Percentiles rank a stretch among this genome's conserved stretches.
Conservation (phyloP, 2,329 filamentous ascomycete genomes). For the Apiospora sp. region DNA sequence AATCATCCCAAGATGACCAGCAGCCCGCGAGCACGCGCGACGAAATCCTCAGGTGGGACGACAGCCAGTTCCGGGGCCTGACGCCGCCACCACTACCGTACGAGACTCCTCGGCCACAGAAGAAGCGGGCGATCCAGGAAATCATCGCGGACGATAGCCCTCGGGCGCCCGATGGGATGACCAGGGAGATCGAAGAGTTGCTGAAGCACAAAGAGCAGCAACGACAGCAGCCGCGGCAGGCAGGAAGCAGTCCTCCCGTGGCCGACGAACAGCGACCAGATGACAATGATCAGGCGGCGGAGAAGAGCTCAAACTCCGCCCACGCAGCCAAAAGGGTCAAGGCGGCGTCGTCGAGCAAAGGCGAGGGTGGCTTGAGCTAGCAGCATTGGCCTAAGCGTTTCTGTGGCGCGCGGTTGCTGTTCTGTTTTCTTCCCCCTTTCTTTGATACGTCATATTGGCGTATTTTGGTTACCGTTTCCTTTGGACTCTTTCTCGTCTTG, state of each 20-base stretch:
- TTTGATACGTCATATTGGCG: background rate
- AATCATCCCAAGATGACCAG: conserved; percentile 20
- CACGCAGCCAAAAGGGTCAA: conserved; percentile 14
- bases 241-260: background rate
- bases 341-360: background rate
- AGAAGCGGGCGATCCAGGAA: conserved; percentile 34
- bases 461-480: background rate
- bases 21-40: conserved; percentile 8
- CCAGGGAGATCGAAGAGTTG: conserved; percentile 40
- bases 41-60: conserved; percentile 28
- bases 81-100: conserved; percentile 32
- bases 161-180: conserved; percentile 40
- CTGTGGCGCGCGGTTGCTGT: background rate
- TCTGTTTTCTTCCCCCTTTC: background rate
- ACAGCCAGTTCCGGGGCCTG: conserved; percentile 33
- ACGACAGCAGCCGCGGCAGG: background rate
- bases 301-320: background rate
- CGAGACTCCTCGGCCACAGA: conserved; percentile 34
- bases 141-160: conserved; percentile 37
- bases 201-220: background rate
- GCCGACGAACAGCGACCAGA: background rate
- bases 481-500: background rate
- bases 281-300: background rate
- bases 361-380: conserved; percentile 14
- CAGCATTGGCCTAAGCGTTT: background rate